Conservation (phyloP, 176 grass and related monocot species). For the Typha latifolia region DNA sequence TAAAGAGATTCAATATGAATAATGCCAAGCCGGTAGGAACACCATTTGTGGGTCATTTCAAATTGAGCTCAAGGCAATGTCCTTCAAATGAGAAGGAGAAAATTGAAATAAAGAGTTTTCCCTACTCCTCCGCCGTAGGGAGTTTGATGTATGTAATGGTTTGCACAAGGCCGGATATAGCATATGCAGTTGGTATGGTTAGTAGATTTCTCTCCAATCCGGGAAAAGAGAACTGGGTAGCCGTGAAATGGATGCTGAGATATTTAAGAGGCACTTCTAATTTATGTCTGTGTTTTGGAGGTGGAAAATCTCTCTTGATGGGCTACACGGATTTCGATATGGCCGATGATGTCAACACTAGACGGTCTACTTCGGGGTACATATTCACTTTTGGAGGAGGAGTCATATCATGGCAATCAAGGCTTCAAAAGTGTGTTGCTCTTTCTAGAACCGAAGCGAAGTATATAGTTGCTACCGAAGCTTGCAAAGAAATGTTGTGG, state of each 20-base stretch:
- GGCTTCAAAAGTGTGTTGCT: slow-evolving; percentile 9
- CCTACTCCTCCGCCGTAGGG: not conserved
- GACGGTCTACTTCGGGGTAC: slow-evolving; percentile 6
- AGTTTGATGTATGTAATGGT: slow-evolving; percentile 20
- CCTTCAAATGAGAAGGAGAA: slow-evolving; percentile 1
- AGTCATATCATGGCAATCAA: slow-evolving; percentile 8
- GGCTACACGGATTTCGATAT: slow-evolving; percentile 9
- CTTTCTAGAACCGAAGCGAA: not conserved
- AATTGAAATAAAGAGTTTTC: not conserved
- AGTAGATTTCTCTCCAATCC: slow-evolving; percentile 8
- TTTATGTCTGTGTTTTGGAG: slow-evolving; percentile 2
- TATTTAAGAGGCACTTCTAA: too few species aligned
- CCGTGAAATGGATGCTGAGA: too few species aligned
- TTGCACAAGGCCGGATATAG: not conserved
- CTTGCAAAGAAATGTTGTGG: slow-evolving; percentile 16
- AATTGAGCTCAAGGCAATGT: not conserved
- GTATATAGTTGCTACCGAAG: not conserved
- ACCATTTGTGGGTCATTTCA: not conserved
- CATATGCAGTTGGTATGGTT: not conserved
- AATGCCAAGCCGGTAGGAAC: not conserved
- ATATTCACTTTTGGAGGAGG: not conserved
- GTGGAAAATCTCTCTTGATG: not conserved
- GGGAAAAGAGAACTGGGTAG: slow-evolving; percentile 3
- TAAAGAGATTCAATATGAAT: slow-evolving; percentile 20
- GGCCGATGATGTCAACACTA: not conserved